A percentile compares a stretch with the other conserved stretches of the same genome.
These are phyloP conservation scores for Nitzschia putrida DNA, from an alignment of 108 stramenopile genomes.

Conservation along the genomic window DNA sequence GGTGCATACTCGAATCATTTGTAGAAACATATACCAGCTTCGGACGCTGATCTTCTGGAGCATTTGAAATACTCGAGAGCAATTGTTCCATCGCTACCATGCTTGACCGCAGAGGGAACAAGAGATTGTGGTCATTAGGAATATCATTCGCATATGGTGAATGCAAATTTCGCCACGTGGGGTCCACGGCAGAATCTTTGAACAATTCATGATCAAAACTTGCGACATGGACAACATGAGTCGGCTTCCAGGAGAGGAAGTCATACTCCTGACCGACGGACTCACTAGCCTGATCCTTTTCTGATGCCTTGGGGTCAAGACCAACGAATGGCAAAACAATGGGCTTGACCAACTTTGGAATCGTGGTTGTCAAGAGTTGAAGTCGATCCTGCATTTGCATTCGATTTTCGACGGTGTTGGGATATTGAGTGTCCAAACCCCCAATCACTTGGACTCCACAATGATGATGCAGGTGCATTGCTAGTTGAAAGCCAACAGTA, in stretches of 20 bases:
- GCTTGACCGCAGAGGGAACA: constrained; percentile 60
- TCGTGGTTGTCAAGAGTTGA: constrained; percentile 43
- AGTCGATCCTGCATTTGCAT: constrained; percentile 57
- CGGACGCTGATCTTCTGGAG: constrained; percentile 25
- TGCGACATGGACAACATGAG: constrained; percentile 79
- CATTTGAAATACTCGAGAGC: constrained; percentile 18
- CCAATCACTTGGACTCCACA: constrained; percentile 67
- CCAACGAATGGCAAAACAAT: constrained; percentile 60
- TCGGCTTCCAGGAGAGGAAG: constrained; percentile 40
- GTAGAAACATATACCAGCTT: constrained; percentile 42
- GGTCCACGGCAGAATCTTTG: constrained; percentile 25
- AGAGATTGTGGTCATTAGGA: constrained; percentile 25
- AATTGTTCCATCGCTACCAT: constrained; percentile 75
- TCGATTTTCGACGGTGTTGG: constrained; percentile 64
- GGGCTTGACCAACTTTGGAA: constrained; percentile 39
- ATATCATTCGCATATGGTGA: constrained; percentile 32
- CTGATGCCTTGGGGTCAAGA: constrained; percentile 44
- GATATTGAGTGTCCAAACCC: constrained; percentile 68
- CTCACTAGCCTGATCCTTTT: not conserved
- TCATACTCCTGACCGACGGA: constrained; percentile 4
- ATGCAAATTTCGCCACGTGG: constrained; percentile 30
- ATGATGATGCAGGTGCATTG: constrained; percentile 53
- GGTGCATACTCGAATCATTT: not conserved
- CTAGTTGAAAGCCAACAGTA: constrained; percentile 64
- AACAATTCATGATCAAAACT: constrained; percentile 50